Conservation (phyloP, 2,329 filamentous ascomycete genomes). For the Ceratocystis eucalypticola region DNA sequence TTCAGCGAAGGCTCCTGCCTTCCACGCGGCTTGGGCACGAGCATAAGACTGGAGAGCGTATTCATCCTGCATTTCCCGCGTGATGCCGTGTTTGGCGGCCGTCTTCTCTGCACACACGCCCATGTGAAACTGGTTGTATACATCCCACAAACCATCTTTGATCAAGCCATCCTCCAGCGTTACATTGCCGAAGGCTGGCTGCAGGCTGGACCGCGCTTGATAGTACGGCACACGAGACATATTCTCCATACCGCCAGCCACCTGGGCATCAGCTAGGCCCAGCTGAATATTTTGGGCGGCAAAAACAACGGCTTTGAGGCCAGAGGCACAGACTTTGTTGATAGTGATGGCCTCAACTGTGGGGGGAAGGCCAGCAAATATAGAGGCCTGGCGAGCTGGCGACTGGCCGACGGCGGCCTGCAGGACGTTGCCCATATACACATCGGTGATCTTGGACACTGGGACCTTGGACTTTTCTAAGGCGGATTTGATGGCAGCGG, state of each 20-base stretch:
- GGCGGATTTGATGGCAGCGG: slow-evolving; percentile 82
- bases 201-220: slow-evolving; percentile 62
- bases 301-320: slow-evolving; percentile 79
- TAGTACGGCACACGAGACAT: slow-evolving; percentile 95
- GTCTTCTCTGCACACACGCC: slow-evolving; percentile 92
- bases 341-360: slow-evolving; percentile 78
- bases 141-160: slow-evolving; percentile 89
- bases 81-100: slow-evolving; percentile 71
- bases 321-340: slow-evolving; percentile 97
- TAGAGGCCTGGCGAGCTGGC: slow-evolving; percentile 76
- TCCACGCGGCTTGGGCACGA: slow-evolving; percentile 82
- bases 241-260: slow-evolving; percentile 96
- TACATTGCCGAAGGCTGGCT: slow-evolving; percentile 76
- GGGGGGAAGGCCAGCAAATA: slow-evolving; percentile 75
- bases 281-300: slow-evolving; percentile 92
- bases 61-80: slow-evolving; percentile 74
- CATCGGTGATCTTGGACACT: slow-evolving; percentile 66
- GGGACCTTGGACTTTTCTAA: slow-evolving; percentile 77
- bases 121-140: slow-evolving; percentile 97
- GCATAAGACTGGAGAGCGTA: slow-evolving; percentile 85
- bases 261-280: slow-evolving; percentile 71
- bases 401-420: slow-evolving; percentile 75
- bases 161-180: slow-evolving; percentile 84
- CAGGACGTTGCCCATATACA: slow-evolving; percentile 96
- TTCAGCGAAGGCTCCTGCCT: slow-evolving; percentile 65